Evolutionary conservation across 805 yeast species (phyloP).

Genomic region (Nakazawaea ishiwadae): DNA sequence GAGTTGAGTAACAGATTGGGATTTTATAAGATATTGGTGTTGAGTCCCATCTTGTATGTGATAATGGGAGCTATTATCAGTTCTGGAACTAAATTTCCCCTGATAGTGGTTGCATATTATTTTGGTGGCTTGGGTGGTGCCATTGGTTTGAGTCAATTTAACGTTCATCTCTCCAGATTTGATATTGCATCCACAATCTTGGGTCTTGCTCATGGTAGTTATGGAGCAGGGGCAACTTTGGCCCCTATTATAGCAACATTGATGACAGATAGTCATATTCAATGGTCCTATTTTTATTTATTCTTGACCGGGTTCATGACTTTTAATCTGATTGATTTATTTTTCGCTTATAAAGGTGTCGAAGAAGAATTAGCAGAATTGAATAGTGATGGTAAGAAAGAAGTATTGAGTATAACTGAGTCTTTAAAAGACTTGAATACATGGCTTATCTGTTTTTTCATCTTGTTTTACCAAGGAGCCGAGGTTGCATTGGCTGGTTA

Average conservation of each 20-base stretch:
- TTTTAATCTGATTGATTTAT: slow-evolving; percentile 28
- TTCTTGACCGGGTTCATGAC: slow-evolving; percentile 37
- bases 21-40: slow-evolving; percentile 29
- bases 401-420: not conserved
- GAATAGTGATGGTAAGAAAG: slow-evolving; percentile 21
- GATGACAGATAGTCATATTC: slow-evolving; percentile 40
- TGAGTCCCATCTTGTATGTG: slow-evolving; percentile 32
- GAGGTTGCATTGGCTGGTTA: slow-evolving; percentile 71
- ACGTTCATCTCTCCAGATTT: slow-evolving; percentile 45
- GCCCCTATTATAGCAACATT: slow-evolving; percentile 63
- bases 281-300: slow-evolving; percentile 50
- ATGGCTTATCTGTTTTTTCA: slow-evolving; percentile 46
- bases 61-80: slow-evolving; percentile 40
- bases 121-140: slow-evolving; percentile 56
- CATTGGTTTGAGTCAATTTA: slow-evolving; percentile 41
- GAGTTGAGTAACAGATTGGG: slow-evolving; percentile 37
- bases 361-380: slow-evolving; percentile 37
- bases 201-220: slow-evolving; percentile 64
- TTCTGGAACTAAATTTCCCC: slow-evolving; percentile 44
- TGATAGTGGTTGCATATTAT: slow-evolving; percentile 44
- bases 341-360: slow-evolving; percentile 42
- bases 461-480: slow-evolving; percentile 63
- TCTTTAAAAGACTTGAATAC: slow-evolving; percentile 32
- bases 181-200: slow-evolving; percentile 51
- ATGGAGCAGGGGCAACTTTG: slow-evolving; percentile 69